phyloP scores from a whole-genome alignment of 169 alveolate genomes.

The Plasmodium blacklocki region DNA sequence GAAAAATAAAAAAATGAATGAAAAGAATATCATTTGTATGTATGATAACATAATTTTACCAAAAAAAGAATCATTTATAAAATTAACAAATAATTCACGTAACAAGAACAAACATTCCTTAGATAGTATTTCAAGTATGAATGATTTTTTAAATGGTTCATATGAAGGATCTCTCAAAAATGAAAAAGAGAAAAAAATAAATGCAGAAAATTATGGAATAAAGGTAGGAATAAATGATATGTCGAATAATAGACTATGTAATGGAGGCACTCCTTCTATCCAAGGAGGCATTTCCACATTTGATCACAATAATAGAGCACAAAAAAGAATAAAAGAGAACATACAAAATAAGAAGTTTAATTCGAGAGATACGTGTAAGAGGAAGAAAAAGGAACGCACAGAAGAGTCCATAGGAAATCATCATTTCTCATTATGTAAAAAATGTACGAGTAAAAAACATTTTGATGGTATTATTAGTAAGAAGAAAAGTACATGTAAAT shows the following conservation, averaged over 20 bases:
- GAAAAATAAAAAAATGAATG: conserved; percentile 6
- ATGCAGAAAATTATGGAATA: not conserved
- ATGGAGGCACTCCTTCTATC: no score
- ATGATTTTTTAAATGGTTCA: not conserved
- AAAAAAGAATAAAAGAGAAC: no score
- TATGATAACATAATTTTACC: no score
- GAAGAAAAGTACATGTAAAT: conserved; percentile 17
- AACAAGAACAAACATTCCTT: not conserved
- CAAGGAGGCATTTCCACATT: no score
- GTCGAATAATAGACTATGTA: not conserved
- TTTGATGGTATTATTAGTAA: not conserved
- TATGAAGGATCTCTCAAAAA: not conserved
- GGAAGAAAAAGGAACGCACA: not conserved
- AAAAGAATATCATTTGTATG: not conserved
- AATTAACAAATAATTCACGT: not conserved
- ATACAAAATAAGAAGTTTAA: not conserved
- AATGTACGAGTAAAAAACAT: not conserved
- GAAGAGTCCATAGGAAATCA: not conserved
- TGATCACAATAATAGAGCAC: no score
- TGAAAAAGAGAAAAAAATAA: not conserved
- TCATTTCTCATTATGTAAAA: not conserved
- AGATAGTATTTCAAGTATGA: conserved; percentile 1
- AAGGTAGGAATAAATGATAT: not conserved
- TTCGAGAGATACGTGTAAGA: not conserved
- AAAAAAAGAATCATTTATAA: conserved; percentile 1